Percentiles rank a stretch among this genome's conserved stretches.
Conservation (phyloP, 2,329 filamentous ascomycete genomes). For the Fusarium nematophilum region DNA sequence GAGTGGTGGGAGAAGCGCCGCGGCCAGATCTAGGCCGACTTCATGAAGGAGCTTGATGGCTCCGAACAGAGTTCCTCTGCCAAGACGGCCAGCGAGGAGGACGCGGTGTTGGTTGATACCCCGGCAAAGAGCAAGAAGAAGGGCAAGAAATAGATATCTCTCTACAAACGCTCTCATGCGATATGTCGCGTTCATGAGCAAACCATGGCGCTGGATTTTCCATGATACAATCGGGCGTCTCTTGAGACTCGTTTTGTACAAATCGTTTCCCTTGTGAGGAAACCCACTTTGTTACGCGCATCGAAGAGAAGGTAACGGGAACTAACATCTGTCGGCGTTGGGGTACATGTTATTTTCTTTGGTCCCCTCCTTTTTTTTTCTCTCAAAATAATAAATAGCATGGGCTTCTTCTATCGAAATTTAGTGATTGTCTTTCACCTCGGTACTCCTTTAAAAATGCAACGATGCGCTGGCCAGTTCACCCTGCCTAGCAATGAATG, state of each 20-base stretch:
- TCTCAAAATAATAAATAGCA: slow-evolving; percentile 37
- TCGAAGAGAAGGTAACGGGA: neutral
- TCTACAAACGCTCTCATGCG: neutral
- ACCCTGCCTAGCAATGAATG: slow-evolving; percentile 34
- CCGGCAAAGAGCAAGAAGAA: slow-evolving; percentile 71
- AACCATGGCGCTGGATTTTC: neutral
- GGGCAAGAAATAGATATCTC: slow-evolving; percentile 58
- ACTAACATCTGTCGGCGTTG: slow-evolving; percentile 29
- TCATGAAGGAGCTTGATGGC: slow-evolving; percentile 86
- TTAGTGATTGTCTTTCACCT: slow-evolving; percentile 14
- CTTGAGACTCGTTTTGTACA: slow-evolving; percentile 17
- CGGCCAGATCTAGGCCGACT: slow-evolving; percentile 76
- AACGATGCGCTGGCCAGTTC: slow-evolving; percentile 37
- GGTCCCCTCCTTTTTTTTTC: no score
- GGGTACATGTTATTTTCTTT: no score
- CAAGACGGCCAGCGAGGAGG: slow-evolving; percentile 51
- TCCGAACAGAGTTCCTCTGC: slow-evolving; percentile 61
- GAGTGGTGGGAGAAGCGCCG: slow-evolving; percentile 93
- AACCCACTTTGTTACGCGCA: slow-evolving; percentile 1
- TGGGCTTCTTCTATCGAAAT: slow-evolving; percentile 36
- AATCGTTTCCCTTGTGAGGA: slow-evolving; percentile 14
- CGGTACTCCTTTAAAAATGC: slow-evolving; percentile 39
- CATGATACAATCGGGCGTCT: slow-evolving; percentile 4
- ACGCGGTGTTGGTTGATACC: slow-evolving; percentile 78
- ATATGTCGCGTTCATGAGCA: neutral